These are phyloP conservation scores for Nematodospora valgi DNA, from an alignment of 805 yeast species.

Conservation along the genomic window DNA sequence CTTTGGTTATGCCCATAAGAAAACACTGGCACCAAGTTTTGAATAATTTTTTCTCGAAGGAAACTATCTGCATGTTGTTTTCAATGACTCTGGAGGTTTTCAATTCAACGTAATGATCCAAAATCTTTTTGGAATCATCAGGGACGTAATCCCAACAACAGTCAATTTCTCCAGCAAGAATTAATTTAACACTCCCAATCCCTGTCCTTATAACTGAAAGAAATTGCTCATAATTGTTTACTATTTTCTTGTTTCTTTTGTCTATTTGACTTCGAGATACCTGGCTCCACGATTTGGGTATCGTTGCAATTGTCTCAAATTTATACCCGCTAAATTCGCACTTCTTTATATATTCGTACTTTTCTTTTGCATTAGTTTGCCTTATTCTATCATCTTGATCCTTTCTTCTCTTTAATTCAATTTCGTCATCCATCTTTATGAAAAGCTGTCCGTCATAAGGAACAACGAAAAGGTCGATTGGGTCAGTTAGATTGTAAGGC, in stretches of 20 bases:
- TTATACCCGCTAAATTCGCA: slow-evolving; percentile 73
- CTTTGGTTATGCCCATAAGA: slow-evolving; percentile 75
- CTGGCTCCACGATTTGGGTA: slow-evolving; percentile 72
- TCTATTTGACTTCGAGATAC: slow-evolving; percentile 67
- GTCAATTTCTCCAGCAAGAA: slow-evolving; percentile 90
- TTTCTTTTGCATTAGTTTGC: slow-evolving; percentile 19
- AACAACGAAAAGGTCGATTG: slow-evolving; percentile 58
- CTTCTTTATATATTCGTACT: slow-evolving; percentile 25
- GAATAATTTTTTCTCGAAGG: slow-evolving; percentile 73
- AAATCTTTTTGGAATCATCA: slow-evolving; percentile 34
- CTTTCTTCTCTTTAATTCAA: slow-evolving; percentile 27
- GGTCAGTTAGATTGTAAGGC: slow-evolving; percentile 57
- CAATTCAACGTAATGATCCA: slow-evolving; percentile 79
- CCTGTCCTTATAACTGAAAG: slow-evolving; percentile 81
- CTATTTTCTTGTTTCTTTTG: slow-evolving; percentile 53
- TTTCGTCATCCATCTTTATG: slow-evolving; percentile 49
- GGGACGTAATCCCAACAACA: slow-evolving; percentile 83
- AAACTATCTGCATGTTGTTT: slow-evolving; percentile 53
- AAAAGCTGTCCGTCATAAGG: slow-evolving; percentile 75
- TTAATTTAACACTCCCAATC: slow-evolving; percentile 64
- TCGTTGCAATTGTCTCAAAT: slow-evolving; percentile 76
- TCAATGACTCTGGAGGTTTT: slow-evolving; percentile 64
- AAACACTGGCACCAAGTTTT: slow-evolving; percentile 93
- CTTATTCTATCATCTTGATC: slow-evolving; percentile 18
- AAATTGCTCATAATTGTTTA: slow-evolving; percentile 74